Evolutionary conservation across 805 yeast species (phyloP).

Genomic region (Metschnikowia cerradonensis): DNA sequence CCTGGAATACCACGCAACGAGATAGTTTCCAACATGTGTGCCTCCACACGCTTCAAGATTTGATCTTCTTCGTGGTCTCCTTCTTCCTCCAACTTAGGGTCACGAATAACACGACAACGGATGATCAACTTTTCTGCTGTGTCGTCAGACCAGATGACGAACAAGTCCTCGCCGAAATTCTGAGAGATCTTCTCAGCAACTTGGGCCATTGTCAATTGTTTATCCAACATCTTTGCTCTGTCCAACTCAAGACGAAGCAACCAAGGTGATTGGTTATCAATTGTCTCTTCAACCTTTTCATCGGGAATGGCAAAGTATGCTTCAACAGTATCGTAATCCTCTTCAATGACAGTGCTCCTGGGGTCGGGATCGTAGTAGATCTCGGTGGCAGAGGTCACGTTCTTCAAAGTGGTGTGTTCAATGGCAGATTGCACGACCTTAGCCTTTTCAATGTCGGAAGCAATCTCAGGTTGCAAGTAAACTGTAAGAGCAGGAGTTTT

Average conservation of each 20-base stretch:
- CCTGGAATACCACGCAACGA: constrained; percentile 95
- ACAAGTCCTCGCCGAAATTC: constrained; percentile 89
- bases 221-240: constrained; percentile 98
- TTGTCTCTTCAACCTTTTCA: constrained; percentile 90
- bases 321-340: constrained; percentile 95
- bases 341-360: constrained; percentile 91
- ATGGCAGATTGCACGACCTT: constrained; percentile 94
- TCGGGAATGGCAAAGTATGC: constrained; percentile 97
- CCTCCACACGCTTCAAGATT: constrained; percentile 89
- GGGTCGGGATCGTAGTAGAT: constrained; percentile 98
- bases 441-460: constrained; percentile 88
- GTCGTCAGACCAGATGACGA: constrained; percentile 98
- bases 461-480: constrained; percentile 75
- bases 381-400: constrained; percentile 96
- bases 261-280: constrained; percentile 98
- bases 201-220: constrained; percentile 96
- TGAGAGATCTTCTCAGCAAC: constrained; percentile 94
- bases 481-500: constrained; percentile 99
- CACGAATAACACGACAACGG: constrained; percentile 98
- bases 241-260: constrained; percentile 91
- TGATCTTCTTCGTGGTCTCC: constrained; percentile 96
- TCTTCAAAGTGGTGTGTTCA: constrained; percentile 91
- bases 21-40: constrained; percentile 92
- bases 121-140: constrained; percentile 94
- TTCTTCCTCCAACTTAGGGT: constrained; percentile 92